phyloP scores from a whole-genome alignment of 129 eudicot genomes.

The Lactuca sativa region DNA sequence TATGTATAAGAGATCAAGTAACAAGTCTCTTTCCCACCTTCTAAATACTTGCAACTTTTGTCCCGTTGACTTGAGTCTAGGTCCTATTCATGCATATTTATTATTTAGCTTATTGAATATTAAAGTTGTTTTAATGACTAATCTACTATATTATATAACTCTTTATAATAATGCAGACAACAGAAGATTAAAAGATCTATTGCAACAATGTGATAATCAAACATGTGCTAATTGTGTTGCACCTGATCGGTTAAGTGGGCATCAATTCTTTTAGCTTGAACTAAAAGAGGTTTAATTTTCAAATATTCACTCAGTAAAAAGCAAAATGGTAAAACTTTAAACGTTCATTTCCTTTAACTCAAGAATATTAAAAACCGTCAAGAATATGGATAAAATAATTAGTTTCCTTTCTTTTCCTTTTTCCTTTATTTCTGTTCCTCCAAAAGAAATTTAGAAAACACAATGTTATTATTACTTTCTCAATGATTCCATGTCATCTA shows the following conservation, averaged over 20 bases:
- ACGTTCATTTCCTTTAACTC: background rate
- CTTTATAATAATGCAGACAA: conserved; percentile 49
- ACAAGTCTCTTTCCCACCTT: background rate
- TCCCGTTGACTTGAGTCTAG: background rate
- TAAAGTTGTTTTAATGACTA: background rate
- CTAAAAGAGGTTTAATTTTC: no score
- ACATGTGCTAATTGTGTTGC: conserved; percentile 92
- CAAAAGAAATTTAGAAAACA: no score
- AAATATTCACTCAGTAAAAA: no score
- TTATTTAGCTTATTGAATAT: conserved; percentile 6
- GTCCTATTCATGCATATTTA: background rate
- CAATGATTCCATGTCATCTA: no score
- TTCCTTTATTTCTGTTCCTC: no score
- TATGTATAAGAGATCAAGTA: no score
- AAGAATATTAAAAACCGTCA: no score
- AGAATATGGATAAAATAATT: no score
- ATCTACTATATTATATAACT: conserved; percentile 6
- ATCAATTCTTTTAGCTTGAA: conserved; percentile 43
- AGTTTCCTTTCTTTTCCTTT: no score
- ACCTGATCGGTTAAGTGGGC: conserved; percentile 96
- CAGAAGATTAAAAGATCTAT: conserved; percentile 64
- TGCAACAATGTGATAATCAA: conserved; percentile 78
- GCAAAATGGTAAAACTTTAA: no score
- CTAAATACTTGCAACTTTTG: background rate
- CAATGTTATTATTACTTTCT: no score